These are phyloP conservation scores for Ophiostoma sp. DNA, from an alignment of 2,329 filamentous ascomycete genomes.

Conservation along the genomic window DNA sequence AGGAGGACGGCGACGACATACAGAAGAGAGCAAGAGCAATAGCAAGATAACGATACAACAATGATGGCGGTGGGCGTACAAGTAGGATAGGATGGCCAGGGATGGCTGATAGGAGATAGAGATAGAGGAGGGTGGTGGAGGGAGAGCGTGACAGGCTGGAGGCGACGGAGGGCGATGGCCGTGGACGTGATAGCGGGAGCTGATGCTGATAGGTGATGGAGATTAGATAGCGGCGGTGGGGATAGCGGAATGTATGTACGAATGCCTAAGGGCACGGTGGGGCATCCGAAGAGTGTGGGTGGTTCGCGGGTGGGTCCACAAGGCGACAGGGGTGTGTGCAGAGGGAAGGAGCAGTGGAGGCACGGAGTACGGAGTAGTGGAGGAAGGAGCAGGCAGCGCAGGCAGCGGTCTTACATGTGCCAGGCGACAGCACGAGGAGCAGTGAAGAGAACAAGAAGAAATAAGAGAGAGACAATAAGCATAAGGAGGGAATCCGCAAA, in stretches of 20 bases:
- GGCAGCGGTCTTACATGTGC: neutral
- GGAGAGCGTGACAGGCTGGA: no score
- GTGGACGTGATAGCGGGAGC: neutral
- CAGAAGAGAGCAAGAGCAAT: no score
- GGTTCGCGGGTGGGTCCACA: neutral
- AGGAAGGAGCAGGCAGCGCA: slow-evolving; percentile 5
- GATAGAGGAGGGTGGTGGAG: no score
- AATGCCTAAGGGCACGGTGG: neutral
- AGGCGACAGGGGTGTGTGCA: neutral
- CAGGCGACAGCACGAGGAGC: neutral
- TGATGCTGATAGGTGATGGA: slow-evolving; percentile 12
- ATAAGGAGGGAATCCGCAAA: no score
- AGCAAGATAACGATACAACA: no score
- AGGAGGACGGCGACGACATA: no score
- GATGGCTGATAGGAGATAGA: no score
- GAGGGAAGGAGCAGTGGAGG: neutral
- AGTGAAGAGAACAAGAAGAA: neutral
- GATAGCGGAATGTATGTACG: neutral
- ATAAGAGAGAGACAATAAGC: no score
- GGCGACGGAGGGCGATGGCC: neutral
- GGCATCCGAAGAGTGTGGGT: neutral
- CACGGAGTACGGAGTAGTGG: no score
- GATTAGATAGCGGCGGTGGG: neutral
- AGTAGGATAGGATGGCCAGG: no score
- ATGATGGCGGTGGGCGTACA: no score